Conservation (phyloP, 2,329 filamentous ascomycete genomes). For the Dactylellina haptotyla region DNA sequence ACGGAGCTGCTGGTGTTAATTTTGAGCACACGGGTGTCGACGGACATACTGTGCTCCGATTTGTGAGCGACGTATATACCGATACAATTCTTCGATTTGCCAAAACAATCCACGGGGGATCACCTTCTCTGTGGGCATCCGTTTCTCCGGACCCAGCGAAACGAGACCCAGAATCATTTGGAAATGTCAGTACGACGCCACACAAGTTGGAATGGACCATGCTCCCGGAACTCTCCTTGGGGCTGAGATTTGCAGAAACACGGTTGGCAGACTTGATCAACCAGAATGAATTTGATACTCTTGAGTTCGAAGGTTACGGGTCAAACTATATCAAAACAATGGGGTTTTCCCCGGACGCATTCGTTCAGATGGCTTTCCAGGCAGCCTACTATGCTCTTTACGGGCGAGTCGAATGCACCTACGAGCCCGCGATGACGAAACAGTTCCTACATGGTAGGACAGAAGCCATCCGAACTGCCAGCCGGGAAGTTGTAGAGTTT, state of each 20-base stretch:
- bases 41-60: slow-evolving; percentile 93
- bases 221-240: slow-evolving; percentile 88
- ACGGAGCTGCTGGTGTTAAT: slow-evolving; percentile 97
- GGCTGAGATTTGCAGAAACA: slow-evolving; percentile 93
- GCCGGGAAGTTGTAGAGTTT: slow-evolving; percentile 84
- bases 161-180: slow-evolving; percentile 88
- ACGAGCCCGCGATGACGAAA: slow-evolving; percentile 99
- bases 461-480: slow-evolving; percentile 88
- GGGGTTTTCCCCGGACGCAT: slow-evolving; percentile 96
- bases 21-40: slow-evolving; percentile 99
- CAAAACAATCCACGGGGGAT: slow-evolving; percentile 91
- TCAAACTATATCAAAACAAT: slow-evolving; percentile 98
- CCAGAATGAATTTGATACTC: slow-evolving; percentile 93
- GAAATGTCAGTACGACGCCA: slow-evolving; percentile 90
- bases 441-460: slow-evolving; percentile 91
- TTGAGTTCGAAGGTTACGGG: slow-evolving; percentile 88
- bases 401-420: slow-evolving; percentile 90
- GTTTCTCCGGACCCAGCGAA: slow-evolving; percentile 91
- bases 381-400: slow-evolving; percentile 98
- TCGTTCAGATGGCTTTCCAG: slow-evolving; percentile 99
- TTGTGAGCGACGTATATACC: slow-evolving; percentile 95
- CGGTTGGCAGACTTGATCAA: slow-evolving; percentile 91
- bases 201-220: slow-evolving; percentile 99
- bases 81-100: slow-evolving; percentile 97
- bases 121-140: slow-evolving; percentile 90